phyloP scores from a whole-genome alignment of 495 filamentous ascomycete species.

The Parathielavia appendiculata region DNA sequence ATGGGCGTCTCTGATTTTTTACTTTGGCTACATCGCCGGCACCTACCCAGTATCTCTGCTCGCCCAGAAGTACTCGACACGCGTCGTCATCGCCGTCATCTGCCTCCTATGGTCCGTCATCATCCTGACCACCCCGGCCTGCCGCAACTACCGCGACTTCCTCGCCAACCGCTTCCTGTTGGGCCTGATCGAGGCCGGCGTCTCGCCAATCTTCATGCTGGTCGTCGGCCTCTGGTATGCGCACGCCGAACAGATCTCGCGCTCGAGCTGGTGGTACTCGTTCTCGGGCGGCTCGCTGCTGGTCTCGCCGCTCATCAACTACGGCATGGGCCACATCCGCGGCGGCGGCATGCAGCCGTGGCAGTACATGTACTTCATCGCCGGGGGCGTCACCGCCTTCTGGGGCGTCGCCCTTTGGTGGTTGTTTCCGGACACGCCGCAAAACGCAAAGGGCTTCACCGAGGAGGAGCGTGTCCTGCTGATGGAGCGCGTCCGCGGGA shows the following conservation, averaged over 20 bases:
- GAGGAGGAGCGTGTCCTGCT: slow-evolving; percentile 8
- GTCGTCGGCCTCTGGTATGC: slow-evolving; percentile 14
- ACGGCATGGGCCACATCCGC: slow-evolving; percentile 12
- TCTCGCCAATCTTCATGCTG: slow-evolving; percentile 15
- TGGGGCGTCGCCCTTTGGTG: slow-evolving; percentile 11
- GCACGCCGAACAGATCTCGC: slow-evolving; percentile 8
- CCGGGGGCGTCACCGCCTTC: slow-evolving; percentile 3
- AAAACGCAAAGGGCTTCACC: slow-evolving; percentile 7
- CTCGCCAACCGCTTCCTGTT: slow-evolving; percentile 13
- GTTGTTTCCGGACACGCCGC: slow-evolving; percentile 13
- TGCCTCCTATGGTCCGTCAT: slow-evolving; percentile 12
- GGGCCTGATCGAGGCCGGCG: slow-evolving; percentile 10
- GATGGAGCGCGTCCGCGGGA: slow-evolving; percentile 12
- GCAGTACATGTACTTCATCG: slow-evolving; percentile 18
- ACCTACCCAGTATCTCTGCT: slow-evolving; percentile 13
- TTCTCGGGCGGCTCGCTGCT: slow-evolving; percentile 10
- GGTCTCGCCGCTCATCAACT: slow-evolving; percentile 13
- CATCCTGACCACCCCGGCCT: slow-evolving; percentile 6
- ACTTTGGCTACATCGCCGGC: slow-evolving; percentile 12
- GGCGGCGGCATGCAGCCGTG: slow-evolving; percentile 3
- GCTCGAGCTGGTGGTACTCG: slow-evolving; percentile 13
- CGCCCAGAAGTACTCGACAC: slow-evolving; percentile 9
- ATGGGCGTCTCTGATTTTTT: slow-evolving; percentile 13
- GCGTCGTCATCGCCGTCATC: slow-evolving; percentile 13
- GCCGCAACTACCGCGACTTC: slow-evolving; percentile 6